Base-by-base conservation (phyloP, 176 grass and related monocot genomes). In the Ensete glaucum region DNA sequence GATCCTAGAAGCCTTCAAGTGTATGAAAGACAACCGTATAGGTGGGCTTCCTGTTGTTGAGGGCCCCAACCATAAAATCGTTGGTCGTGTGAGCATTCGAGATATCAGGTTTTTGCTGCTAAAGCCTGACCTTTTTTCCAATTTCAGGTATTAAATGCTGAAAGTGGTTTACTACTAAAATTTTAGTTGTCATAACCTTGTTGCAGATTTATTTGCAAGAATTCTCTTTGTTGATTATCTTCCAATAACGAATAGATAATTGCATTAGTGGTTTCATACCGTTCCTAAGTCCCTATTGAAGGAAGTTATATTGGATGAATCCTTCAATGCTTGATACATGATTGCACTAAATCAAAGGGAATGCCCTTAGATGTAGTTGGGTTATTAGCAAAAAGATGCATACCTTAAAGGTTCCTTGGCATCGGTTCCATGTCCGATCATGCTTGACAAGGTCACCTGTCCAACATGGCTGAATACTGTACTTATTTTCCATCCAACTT, bases 21-120 rank as follows among this genome's bases (percentile, higher is more conserved):
- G 81, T 64, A 99, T 99, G 95, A 91, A 81, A 80, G 88, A 94
- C 75, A 93, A 89, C 76, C 76, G 81, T 66, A 89, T 99, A 52
- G 88, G 88, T 59, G 95, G 90, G 1, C 82, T 99, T 13, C 95
- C 90, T 9, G 86, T 99, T 58, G 73, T 99, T 21, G 84, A 99
- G 86, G 82, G 88, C 9, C 84, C 81, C 34, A 72, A 56, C 25
- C 70, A 70, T 54, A 99, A 93, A 87, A 89, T 99, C 77, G 82
- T 94, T 52, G 95, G 90, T 59, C 84, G 86, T 72, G 68, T 99
- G 53, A 94, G 88, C 67, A 86, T 99, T 67, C 87, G 88, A 25
- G 85, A 92, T 73, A 87, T 99, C 56, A 85, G 86, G 12, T 93
- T 94, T 76, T 79, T 99, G 63, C 77, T 99, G 79, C 85, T 88